Percentiles rank a stretch among this genome's conserved stretches.
phyloP scores from a whole-genome alignment of 306 rosid species.

The Urtica urens region DNA sequence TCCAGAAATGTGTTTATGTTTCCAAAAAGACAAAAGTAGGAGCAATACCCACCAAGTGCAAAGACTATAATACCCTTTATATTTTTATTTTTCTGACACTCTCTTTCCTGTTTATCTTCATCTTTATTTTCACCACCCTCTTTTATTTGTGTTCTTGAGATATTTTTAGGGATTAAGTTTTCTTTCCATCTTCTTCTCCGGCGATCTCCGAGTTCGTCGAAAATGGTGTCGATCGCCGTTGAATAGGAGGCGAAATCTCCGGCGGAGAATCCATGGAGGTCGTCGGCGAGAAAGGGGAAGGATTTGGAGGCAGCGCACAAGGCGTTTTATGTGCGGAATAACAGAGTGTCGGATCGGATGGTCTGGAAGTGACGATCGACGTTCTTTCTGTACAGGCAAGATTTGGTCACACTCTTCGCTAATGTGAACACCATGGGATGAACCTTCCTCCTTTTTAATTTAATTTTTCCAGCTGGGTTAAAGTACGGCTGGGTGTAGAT shows the following conservation, averaged over 20 bases:
- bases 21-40: too few species aligned
- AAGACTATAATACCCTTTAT: too few species aligned
- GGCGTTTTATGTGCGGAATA: conserved; percentile 37
- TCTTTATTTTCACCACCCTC: too few species aligned
- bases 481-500: conserved; percentile 82
- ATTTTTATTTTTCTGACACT: too few species aligned
- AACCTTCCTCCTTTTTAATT: conserved; percentile 27
- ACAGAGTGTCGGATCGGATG: conserved; percentile 26
- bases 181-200: too few species aligned
- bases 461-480: not conserved
- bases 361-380: conserved; percentile 35
- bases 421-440: conserved; percentile 30
- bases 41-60: too few species aligned
- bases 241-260: not conserved
- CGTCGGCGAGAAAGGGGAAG: conserved; percentile 10
- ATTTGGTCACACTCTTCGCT: conserved; percentile 47
- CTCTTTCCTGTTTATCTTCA: too few species aligned
- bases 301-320: conserved; percentile 43
- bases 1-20: too few species aligned
- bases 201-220: too few species aligned
- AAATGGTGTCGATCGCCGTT: conserved; percentile 19
- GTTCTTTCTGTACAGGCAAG: conserved; percentile 59
- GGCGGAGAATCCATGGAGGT: not conserved
- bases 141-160: too few species aligned
- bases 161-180: too few species aligned